Evolutionary conservation across 148 eudicot genomes (phyloP).

Genomic region (Limonium bicolor): DNA sequence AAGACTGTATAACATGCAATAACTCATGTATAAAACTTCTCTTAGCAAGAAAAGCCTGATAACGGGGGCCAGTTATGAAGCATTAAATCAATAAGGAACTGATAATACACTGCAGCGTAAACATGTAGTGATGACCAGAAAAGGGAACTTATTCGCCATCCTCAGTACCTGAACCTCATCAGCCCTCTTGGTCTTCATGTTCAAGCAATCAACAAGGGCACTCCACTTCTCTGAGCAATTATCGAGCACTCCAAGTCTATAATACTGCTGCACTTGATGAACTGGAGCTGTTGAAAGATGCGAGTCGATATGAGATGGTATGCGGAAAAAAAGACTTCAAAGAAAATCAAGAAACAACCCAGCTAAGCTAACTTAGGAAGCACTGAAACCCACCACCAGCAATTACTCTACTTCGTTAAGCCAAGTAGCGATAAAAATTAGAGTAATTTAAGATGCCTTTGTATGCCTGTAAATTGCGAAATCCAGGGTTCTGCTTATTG

Average conservation of each 20-base stretch:
- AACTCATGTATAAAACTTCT: background rate
- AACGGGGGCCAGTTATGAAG: background rate
- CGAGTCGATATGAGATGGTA: background rate
- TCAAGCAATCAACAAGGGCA: slow-evolving; percentile 66
- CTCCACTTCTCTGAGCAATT: slow-evolving; percentile 71
- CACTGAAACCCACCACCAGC: too few species aligned
- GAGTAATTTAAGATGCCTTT: too few species aligned
- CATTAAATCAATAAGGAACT: background rate
- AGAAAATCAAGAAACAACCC: background rate
- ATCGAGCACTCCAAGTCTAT: slow-evolving; percentile 71
- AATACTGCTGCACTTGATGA: slow-evolving; percentile 94
- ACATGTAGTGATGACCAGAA: background rate
- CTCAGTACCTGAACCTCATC: slow-evolving; percentile 51
- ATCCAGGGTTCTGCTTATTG: too few species aligned
- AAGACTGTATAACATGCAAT: background rate
- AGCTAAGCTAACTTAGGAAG: background rate
- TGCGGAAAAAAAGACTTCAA: background rate
- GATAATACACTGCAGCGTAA: background rate
- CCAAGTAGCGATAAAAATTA: too few species aligned
- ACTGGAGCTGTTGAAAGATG: slow-evolving; percentile 77
- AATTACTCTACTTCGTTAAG: too few species aligned
- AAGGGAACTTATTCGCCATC: background rate
- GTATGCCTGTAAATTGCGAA: too few species aligned
- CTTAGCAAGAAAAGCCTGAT: background rate
- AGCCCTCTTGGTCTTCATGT: slow-evolving; percentile 60